Evolutionary conservation across 2,329 filamentous ascomycete genomes (phyloP), one percentile per base, ranked within the genome.

Genomic region (Penicillium sp.): DNA sequence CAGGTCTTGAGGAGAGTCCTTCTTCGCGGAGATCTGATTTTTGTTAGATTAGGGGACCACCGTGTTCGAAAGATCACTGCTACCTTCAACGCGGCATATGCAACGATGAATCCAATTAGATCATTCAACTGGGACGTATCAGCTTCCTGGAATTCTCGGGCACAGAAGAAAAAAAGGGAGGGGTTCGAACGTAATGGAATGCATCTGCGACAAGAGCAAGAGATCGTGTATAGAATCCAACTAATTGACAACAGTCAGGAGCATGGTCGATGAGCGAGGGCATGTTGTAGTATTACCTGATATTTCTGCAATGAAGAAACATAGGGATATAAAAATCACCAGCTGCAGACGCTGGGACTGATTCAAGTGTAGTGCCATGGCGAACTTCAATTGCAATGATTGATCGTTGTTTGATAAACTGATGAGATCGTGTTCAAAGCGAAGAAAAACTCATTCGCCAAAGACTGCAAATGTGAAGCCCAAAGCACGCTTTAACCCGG

Each of bases 141-240:
- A 26, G 16, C 18, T 38, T 20, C 21, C 16, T 18, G 28, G 3
- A 33, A 69, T 84, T 88, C 47, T 26, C 28, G 11, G n/a, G 5
- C 7, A 20, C 5, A 21, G 16, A 50, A 14, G 58, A 53, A 53
- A 47, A 48, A 30, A 5, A 16, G 45, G 35, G 20, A 7, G n/a
- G 33, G 47, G 49, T 9, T 62, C 55, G 66, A 73, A 88, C 86
- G 66, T 90, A 90, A 68, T 91, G 89, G 63, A 91, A 91, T 1
- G 89, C 87, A 77, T 92, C 89, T 26, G 89, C 88, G 24, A 91
- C 77, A 2, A 92, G 76, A 0, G 87, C 87, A 11, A 92, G 77
- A 0, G 88, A 91, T 52, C 79, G 78, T 1, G 89, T 91, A 59
- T 84, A 84, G 64, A 89, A 87, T 2, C 86, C 86, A 58, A 87